Evolutionary conservation across 352 stramenopile species (phyloP).

Genomic region (Phytophthora sojae): DNA sequence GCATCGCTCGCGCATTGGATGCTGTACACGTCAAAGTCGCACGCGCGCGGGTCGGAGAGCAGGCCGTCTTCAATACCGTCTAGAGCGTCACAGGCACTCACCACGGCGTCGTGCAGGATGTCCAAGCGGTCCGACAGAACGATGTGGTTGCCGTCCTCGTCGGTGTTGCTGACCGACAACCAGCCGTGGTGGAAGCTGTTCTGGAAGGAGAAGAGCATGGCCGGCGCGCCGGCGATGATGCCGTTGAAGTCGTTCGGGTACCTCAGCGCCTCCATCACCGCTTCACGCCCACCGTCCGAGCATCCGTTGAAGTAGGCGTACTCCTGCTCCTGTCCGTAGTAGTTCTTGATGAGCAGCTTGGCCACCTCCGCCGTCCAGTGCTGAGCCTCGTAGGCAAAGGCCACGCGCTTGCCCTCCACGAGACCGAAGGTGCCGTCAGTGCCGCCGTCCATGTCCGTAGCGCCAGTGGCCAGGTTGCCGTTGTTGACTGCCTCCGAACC

Average conservation of each 20-base stretch:
- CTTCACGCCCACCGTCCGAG: constrained; percentile 50
- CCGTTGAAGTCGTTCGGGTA: constrained; percentile 54
- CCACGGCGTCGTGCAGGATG: constrained; percentile 46
- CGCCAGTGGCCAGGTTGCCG: constrained; percentile 38
- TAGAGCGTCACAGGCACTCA: constrained; percentile 42
- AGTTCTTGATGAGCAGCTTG: constrained; percentile 50
- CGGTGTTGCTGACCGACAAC: constrained; percentile 44
- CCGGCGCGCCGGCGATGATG: constrained; percentile 49
- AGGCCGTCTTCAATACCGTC: constrained; percentile 49
- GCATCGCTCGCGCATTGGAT: constrained; percentile 37
- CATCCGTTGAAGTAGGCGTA: constrained; percentile 63
- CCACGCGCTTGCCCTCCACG: constrained; percentile 34
- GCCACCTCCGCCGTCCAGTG: constrained; percentile 44
- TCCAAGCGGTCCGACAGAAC: constrained; percentile 37
- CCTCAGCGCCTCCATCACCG: constrained; percentile 47
- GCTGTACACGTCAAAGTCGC: constrained; percentile 39
- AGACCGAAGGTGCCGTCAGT: constrained; percentile 44
- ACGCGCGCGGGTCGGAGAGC: constrained; percentile 43
- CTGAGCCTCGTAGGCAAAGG: constrained; percentile 50
- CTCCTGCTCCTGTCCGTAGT: constrained; percentile 44
- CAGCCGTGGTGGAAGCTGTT: constrained; percentile 55
- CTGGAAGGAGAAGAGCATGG: constrained; percentile 53
- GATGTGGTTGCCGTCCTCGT: constrained; percentile 32
- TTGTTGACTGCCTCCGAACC: constrained; percentile 32
- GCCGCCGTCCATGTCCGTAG: constrained; percentile 45